Evolutionary conservation across 2,329 filamentous ascomycete genomes (phyloP).

Genomic region (Arthrobotrys megalospora): DNA sequence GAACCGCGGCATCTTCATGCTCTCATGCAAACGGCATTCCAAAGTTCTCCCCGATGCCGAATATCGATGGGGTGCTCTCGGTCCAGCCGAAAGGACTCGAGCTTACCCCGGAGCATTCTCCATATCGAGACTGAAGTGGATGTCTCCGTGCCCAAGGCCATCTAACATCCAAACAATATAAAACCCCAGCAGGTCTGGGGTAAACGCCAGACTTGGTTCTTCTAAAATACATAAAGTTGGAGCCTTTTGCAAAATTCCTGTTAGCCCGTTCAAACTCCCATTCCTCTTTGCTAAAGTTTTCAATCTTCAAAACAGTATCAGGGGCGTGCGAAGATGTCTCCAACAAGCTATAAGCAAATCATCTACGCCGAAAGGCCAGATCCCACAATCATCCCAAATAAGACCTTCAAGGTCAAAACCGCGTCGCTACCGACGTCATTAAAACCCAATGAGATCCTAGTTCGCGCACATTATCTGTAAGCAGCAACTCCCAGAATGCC

Average conservation of each 20-base stretch:
- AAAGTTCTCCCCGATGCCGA: constrained; percentile 25
- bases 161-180: constrained; percentile 28
- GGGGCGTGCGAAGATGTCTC: constrained; percentile 28
- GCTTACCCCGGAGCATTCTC: constrained; percentile 55
- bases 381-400: constrained; percentile 74
- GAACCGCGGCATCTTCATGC: constrained; percentile 56
- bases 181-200: constrained; percentile 19
- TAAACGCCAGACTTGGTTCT: constrained; percentile 9
- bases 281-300: background rate
- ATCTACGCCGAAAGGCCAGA: constrained; percentile 77
- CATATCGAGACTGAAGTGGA: constrained; percentile 33
- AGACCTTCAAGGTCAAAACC: constrained; percentile 75
- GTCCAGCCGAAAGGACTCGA: constrained; percentile 50
- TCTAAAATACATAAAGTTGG: constrained; percentile 23
- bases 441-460: constrained; percentile 75
- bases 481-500: constrained; percentile 17
- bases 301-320: background rate
- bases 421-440: constrained; percentile 69
- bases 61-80: constrained; percentile 29
- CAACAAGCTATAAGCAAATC: constrained; percentile 69
- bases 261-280: background rate
- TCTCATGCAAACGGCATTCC: constrained; percentile 41
- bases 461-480: constrained; percentile 68
- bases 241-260: background rate
- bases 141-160: constrained; percentile 5